Base-by-base conservation (phyloP, 345 rosid species). In the Gossypium turneri region DNA sequence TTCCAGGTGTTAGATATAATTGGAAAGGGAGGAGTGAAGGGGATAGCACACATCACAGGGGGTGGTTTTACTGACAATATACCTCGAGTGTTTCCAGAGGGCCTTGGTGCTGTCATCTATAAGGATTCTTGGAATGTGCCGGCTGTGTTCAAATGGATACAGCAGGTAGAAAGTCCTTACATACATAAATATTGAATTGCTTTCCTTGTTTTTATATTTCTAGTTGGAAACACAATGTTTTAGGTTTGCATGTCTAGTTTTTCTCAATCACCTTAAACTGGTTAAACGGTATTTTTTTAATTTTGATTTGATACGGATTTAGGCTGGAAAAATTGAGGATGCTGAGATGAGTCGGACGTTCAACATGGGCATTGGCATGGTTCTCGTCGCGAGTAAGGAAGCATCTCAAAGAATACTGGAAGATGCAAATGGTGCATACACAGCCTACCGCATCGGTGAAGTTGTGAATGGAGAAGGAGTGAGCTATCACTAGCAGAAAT, bases 301-400 rank as follows among this genome's bases (percentile, higher is more conserved):
- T 10, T 57, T 60, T 16, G 27, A 10, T 19, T 47, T 12, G 59
- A 67, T 61, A 17, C 52, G 58, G 10, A 29, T 72, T 50, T 79
- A 91, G 99, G 86, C 85, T 44, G 99, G 99, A 72, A 83, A 65
- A 10, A 88, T 95, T 73, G 94, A 91, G 80, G 93, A 91, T 64
- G 75, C 83, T 20, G 98, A 91, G 88, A 95, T 95, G 98, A 84
- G 89, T 62, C 85, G 97, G 65, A 93, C 97, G 17, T 95, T 93
- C 75, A 93, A 95, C 82, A 80, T 90, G 92, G 99, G 99, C 22
- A 88, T 93, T 44, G 98, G 98, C 72, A 90, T 95, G 99, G 98
- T 93, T 22, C 72, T 95, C 25, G 87, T 89, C 13, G 86, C 87
- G 64, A 88, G 81, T 63, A 77, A 84, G 56, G 98, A 90, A 68